phyloP scores from a whole-genome alignment of 2,329 filamentous ascomycete genomes.

The Ceratocystis colombiana region DNA sequence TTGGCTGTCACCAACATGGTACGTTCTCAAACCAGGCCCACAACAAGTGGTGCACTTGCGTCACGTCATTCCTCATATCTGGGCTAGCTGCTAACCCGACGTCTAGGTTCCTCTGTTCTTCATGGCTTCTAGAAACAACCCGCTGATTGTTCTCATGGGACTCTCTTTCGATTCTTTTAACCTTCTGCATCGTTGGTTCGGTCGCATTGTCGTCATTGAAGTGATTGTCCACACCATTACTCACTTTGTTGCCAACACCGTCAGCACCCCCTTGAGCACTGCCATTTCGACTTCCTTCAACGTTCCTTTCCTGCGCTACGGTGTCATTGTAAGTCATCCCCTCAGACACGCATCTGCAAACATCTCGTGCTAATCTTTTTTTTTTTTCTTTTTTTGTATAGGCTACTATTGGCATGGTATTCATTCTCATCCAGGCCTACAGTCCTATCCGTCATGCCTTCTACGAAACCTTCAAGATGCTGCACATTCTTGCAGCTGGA shows the following conservation, averaged over 20 bases:
- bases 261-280: constrained; percentile 8
- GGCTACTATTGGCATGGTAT: constrained; percentile 50
- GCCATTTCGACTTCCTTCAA: constrained; percentile 18
- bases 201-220: constrained; percentile 61
- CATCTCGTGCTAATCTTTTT: not conserved
- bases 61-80: not conserved
- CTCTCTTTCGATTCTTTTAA: constrained; percentile 98
- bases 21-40: not conserved
- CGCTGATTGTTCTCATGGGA: constrained; percentile 67
- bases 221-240: constrained; percentile 53
- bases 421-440: constrained; percentile 57
- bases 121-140: constrained; percentile 86
- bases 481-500: constrained; percentile 57
- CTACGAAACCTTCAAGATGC: constrained; percentile 66
- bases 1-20: constrained; percentile 85
- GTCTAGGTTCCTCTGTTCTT: constrained; percentile 58
- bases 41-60: too few relatives aligned
- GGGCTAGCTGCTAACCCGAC: not conserved
- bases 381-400: constrained; percentile 28
- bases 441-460: constrained; percentile 66
- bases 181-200: constrained; percentile 59
- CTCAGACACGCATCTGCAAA: constrained; percentile 11
- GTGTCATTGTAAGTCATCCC: constrained; percentile 14
- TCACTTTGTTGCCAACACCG: constrained; percentile 23
- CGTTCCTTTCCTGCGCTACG: constrained; percentile 20